Evolutionary conservation across 441 rosid genomes (phyloP), one percentile per base, ranked within the genome.

Genomic region (Croton setiger): DNA sequence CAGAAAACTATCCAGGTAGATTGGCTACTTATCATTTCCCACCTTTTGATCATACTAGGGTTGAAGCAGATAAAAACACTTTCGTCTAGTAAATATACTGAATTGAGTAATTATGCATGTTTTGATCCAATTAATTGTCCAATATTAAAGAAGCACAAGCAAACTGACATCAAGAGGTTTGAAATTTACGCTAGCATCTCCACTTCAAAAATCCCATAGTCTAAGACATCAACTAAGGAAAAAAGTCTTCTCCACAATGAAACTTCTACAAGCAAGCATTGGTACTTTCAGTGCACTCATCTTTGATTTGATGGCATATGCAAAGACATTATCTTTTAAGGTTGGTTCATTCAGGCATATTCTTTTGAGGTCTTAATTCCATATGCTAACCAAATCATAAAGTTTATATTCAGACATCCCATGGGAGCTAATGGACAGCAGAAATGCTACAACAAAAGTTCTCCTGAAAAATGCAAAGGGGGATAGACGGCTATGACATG

Each of bases 291-390:
- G 21, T 63, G 8, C 35, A 51, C 35, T 66, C 17, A 9, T 66
- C 55, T 31, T 43, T 21, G 37, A 66, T 31, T 43, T 21, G 37
- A 66, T 21, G 69, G 43, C 60, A 66, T 27, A 35, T 54, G 4
- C 63, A 56, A 43, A 47, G 27, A 14, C 17, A 23, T 21, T 6
- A 63, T 61, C 13, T 31, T 23, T 55, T 27, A 45, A 9, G 70
- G 49, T 35, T 27, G 31, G 31, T 27, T 27, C 31, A 27, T 27
- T 67, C 61, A 48, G 12, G 52, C 43, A 67, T n/a, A 56, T 17
- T 57, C 27, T 65, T 45, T n/a, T 23, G 41, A 41, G 62, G 33
- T 43, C 15, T 23, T 35, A 57, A 14, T 47, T 13, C 6, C 56
- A 44, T 31, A 15, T 21, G 18, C 43, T 12, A 68, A 20, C 43